Percentiles rank a stretch among this genome's conserved stretches.
Evolutionary conservation across 768 basidiomycete species (phyloP).

Genomic region (Rhizopogon salebrosus): DNA sequence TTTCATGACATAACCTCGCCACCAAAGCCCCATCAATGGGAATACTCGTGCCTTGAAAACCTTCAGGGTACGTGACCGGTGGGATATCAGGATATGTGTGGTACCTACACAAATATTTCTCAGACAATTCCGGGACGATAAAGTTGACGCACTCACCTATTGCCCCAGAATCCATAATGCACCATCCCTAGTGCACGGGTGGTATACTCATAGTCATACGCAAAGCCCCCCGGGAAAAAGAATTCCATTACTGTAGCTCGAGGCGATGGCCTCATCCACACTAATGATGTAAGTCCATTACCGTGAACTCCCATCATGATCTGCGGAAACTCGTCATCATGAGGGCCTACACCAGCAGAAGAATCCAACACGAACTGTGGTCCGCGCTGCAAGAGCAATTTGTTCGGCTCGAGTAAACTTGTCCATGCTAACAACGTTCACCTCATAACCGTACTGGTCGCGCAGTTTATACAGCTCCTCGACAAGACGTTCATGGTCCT

Average conservation of each 20-base stretch:
- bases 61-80: constrained; percentile 67
- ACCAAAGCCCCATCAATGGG: constrained; percentile 74
- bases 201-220: constrained; percentile 81
- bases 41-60: constrained; percentile 86
- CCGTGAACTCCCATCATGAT: constrained; percentile 95
- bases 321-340: constrained; percentile 34
- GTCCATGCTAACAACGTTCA: constrained; percentile 85
- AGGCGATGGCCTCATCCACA: constrained; percentile 89
- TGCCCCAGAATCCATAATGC: constrained; percentile 83
- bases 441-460: constrained; percentile 74
- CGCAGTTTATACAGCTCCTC: constrained; percentile 64
- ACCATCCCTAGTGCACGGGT: constrained; percentile 77
- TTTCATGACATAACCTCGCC: constrained; percentile 52
- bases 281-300: constrained; percentile 79
- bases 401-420: constrained; percentile 77
- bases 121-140: not conserved
- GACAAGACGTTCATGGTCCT: constrained; percentile 78
- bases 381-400: constrained; percentile 71
- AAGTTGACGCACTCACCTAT: constrained; percentile 38
- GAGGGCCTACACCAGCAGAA: not conserved
- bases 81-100: constrained; percentile 77
- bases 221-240: constrained; percentile 81
- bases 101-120: constrained; percentile 33
- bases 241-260: constrained; percentile 90
- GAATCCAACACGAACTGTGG: constrained; percentile 58